Percentiles rank a stretch among this genome's conserved stretches.
phyloP scores from a whole-genome alignment of 2,329 filamentous ascomycete genomes.

The Neonectria magnoliae region DNA sequence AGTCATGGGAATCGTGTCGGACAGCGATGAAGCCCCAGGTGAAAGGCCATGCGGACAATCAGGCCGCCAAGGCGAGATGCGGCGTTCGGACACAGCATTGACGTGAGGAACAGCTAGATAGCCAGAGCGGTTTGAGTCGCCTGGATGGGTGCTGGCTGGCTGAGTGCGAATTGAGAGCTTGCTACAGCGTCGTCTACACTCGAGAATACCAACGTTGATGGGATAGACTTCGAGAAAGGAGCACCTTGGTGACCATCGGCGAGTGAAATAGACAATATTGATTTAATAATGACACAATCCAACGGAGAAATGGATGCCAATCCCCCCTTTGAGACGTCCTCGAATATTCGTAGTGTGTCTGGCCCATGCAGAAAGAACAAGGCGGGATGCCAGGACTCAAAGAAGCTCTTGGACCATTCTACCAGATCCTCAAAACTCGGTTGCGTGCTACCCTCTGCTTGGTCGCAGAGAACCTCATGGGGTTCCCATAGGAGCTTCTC shows the following conservation, averaged over 20 bases:
- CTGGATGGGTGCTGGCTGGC: constrained; percentile 57
- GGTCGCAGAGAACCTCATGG: constrained; percentile 45
- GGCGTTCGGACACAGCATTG: constrained; percentile 65
- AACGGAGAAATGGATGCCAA: constrained; percentile 43
- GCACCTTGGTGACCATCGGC: constrained; percentile 60
- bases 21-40: constrained; percentile 68
- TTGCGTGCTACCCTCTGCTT: neutral
- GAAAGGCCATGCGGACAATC: constrained; percentile 64
- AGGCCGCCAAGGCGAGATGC: constrained; percentile 66
- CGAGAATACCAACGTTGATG: constrained; percentile 56
- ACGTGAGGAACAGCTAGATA: constrained; percentile 65
- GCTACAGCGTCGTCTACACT: constrained; percentile 61
- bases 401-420: constrained; percentile 62
- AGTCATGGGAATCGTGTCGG: constrained; percentile 58
- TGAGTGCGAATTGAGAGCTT: constrained; percentile 57
- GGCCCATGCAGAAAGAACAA: constrained; percentile 67
- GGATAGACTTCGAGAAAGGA: constrained; percentile 45
- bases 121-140: constrained; percentile 62
- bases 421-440: constrained; percentile 59
- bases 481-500: constrained; percentile 47
- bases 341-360: constrained; percentile 57
- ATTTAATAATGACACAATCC: constrained; percentile 56
- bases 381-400: constrained; percentile 66
- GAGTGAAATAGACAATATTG: constrained; percentile 63
- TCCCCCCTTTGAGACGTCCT: constrained; percentile 51